Percentiles rank a stretch among this genome's conserved stretches.
phyloP scores from a whole-genome alignment of 2,329 filamentous ascomycete genomes.

The Ceratocystis colombiana region DNA sequence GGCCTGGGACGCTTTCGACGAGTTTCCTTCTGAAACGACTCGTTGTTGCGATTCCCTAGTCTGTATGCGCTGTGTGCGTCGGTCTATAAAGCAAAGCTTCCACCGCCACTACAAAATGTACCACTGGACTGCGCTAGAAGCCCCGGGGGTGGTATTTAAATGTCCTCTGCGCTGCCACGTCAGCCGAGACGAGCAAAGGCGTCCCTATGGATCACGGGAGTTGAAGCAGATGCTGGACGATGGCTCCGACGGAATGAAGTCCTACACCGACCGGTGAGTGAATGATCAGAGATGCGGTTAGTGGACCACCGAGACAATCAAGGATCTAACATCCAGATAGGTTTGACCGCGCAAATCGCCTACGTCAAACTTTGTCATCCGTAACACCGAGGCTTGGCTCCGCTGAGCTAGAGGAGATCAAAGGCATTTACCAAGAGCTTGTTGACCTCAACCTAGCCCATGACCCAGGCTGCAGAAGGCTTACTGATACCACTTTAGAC shows the following conservation, averaged over 20 bases:
- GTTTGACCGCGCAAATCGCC: neutral
- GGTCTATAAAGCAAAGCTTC: neutral
- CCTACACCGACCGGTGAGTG: slow-evolving; percentile 1
- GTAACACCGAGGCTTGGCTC: neutral
- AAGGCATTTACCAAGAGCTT: neutral
- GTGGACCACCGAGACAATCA: neutral
- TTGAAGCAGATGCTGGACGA: neutral
- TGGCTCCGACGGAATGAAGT: slow-evolving; percentile 1
- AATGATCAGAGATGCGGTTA: too few relatives aligned
- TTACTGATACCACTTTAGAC: neutral
- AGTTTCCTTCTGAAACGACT: neutral
- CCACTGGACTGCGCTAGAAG: neutral
- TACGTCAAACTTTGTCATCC: neutral
- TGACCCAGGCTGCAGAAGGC: neutral
- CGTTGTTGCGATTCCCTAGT: slow-evolving; percentile 2
- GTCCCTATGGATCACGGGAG: neutral
- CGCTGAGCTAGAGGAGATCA: neutral
- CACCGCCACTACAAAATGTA: neutral
- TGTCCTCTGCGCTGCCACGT: neutral
- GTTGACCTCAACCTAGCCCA: neutral
- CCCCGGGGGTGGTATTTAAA: neutral
- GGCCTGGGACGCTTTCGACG: neutral
- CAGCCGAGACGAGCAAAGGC: neutral
- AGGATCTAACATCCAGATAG: neutral
- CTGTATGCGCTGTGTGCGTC: neutral